Evolutionary conservation across 768 basidiomycete species (phyloP).

Genomic region (Hortiboletus flavorubellus): DNA sequence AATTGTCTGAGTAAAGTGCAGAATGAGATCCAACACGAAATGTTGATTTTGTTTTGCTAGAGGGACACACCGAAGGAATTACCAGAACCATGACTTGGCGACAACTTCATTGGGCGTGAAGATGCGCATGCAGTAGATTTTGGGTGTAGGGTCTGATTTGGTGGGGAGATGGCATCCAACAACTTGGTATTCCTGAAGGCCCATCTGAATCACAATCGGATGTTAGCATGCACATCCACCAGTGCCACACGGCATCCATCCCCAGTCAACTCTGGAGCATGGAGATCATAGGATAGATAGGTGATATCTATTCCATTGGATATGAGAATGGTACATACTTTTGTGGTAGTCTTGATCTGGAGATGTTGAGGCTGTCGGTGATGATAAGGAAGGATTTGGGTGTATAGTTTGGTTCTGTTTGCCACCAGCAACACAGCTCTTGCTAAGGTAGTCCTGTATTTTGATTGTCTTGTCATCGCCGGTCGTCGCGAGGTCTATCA

Average conservation of each 20-base stretch:
- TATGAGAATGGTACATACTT: slow-evolving; percentile 26
- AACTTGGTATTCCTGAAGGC: slow-evolving; percentile 90
- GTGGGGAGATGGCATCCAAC: slow-evolving; percentile 97
- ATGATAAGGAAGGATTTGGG: slow-evolving; percentile 19
- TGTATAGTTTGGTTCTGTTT: slow-evolving; percentile 30
- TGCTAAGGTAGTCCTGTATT: slow-evolving; percentile 98
- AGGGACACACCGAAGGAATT: slow-evolving; percentile 80
- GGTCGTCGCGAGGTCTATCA: slow-evolving; percentile 75
- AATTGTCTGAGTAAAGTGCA: slow-evolving; percentile 60
- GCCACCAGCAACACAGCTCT: slow-evolving; percentile 73
- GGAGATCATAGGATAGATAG: not conserved
- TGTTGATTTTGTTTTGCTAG: not conserved
- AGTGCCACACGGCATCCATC: slow-evolving; percentile 32
- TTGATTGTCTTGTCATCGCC: slow-evolving; percentile 98
- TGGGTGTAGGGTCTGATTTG: slow-evolving; percentile 87
- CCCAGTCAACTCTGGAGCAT: not conserved
- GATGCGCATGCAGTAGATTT: slow-evolving; percentile 99
- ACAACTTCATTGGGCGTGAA: slow-evolving; percentile 99
- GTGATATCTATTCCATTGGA: not conserved
- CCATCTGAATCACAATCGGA: slow-evolving; percentile 49
- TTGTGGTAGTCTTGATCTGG: slow-evolving; percentile 21
- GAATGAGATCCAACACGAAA: not conserved
- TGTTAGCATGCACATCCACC: slow-evolving; percentile 22
- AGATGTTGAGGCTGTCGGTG: slow-evolving; percentile 28
- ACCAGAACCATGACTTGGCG: slow-evolving; percentile 99